Evolutionary conservation across 108 stramenopile species (phyloP).

Genomic region (Mayamaea pseudoterrestris): DNA sequence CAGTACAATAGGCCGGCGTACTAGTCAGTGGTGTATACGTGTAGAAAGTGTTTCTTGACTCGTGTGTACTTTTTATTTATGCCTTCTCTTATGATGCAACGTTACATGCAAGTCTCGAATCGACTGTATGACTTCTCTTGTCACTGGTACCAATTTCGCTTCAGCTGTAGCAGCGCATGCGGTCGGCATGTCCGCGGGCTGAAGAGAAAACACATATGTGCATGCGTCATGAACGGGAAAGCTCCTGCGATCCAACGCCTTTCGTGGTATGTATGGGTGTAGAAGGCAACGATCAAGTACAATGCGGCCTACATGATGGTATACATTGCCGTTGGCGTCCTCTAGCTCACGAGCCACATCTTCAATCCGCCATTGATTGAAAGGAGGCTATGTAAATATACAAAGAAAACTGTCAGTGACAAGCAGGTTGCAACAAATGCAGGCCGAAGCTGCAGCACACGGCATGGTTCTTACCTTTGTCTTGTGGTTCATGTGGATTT

Average conservation of each 20-base stretch:
- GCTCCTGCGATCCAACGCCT: conserved; percentile 74
- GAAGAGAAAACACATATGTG: conserved; percentile 54
- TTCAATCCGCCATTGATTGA: conserved; percentile 77
- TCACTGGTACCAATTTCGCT: too few relatives aligned
- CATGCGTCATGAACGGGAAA: conserved; percentile 89
- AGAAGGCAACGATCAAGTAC: conserved; percentile 64
- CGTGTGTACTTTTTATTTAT: too few relatives aligned
- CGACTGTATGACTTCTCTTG: too few relatives aligned
- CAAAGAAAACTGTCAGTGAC: background rate
- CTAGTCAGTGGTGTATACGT: too few relatives aligned
- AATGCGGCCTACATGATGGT: conserved; percentile 34
- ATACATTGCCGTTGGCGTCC: too few relatives aligned
- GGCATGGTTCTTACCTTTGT: conserved; percentile 29
- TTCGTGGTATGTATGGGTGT: conserved; percentile 71
- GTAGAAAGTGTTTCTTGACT: too few relatives aligned
- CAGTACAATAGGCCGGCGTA: background rate
- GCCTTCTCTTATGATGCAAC: too few relatives aligned
- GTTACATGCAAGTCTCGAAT: too few relatives aligned
- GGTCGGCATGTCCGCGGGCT: background rate
- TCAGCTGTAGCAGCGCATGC: background rate
- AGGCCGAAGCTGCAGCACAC: background rate
- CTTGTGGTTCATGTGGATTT: conserved; percentile 83
- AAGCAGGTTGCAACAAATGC: background rate
- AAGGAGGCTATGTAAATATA: conserved; percentile 58
- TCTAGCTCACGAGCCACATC: conserved; percentile 7